These are phyloP conservation scores for Amoebophrya sp. DNA, from an alignment of 169 alveolate species.

Conservation along the genomic window DNA sequence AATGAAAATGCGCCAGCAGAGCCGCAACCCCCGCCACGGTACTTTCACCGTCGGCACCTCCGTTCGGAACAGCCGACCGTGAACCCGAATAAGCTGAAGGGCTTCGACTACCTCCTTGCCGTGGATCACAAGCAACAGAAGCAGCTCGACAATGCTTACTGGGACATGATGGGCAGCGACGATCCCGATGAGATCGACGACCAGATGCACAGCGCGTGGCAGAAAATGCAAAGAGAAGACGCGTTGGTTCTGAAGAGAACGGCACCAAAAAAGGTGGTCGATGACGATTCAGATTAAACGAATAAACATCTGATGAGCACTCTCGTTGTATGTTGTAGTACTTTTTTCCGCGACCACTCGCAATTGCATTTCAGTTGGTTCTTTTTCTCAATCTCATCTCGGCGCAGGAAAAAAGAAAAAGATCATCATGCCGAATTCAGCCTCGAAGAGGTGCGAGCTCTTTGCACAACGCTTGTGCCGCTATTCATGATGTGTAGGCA, in stretches of 20 bases:
- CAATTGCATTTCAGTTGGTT: no score
- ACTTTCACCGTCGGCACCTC: no score
- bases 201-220: constrained; percentile 1
- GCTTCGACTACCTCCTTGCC: neutral
- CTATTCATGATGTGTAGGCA: no score
- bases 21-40: no score
- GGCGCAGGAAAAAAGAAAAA: neutral
- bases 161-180: neutral
- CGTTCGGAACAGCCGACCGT: no score
- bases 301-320: neutral
- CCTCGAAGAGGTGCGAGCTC: no score
- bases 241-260: neutral
- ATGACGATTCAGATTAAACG: neutral
- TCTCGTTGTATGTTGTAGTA: neutral
- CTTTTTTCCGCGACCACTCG: no score
- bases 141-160: neutral
- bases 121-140: constrained; percentile 1
- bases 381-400: neutral
- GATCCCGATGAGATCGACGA: constrained; percentile 7
- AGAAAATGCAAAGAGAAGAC: neutral
- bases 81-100: no score
- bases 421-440: neutral
- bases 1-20: no score
- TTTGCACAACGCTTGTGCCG: no score
- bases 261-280: neutral